Conservation (phyloP, 225 moss, liverwort and hornwort genomes). For the Pseudoscleropodium purum region DNA sequence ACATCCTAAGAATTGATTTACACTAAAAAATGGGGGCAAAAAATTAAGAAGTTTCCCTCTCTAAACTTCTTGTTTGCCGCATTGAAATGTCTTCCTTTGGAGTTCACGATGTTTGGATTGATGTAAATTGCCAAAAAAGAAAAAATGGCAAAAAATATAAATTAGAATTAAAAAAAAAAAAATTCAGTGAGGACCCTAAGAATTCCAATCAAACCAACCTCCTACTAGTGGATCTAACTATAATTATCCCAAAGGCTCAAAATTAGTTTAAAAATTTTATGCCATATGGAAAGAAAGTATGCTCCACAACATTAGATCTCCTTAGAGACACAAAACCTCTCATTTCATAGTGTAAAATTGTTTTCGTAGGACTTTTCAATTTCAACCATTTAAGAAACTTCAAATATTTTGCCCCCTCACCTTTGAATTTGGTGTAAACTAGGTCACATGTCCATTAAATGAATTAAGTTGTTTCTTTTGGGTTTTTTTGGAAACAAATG, state of each 20-base stretch:
- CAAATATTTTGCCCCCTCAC: background rate
- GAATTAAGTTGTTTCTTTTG: too few species aligned
- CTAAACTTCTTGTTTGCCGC: background rate
- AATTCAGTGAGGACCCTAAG: accelerated
- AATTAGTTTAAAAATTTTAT: background rate
- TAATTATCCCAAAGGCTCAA: background rate
- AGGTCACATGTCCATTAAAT: background rate
- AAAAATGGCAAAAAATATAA: background rate
- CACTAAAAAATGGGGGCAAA: too few species aligned
- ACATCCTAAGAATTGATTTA: too few species aligned
- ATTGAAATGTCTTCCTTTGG: background rate
- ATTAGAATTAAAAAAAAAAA: background rate
- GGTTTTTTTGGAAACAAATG: too few species aligned
- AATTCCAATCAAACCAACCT: background rate
- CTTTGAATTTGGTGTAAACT: background rate
- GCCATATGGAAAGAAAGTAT: accelerated
- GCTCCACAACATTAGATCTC: accelerated
- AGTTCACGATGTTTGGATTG: background rate
- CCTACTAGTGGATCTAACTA: accelerated
- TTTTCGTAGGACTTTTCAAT: accelerated
- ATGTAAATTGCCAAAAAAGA: accelerated
- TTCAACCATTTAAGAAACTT: background rate
- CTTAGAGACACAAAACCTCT: accelerated
- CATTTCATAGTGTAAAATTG: background rate
- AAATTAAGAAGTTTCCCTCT: background rate